Conservation (phyloP, 331 rosid genomes). For the Erythrophleum ivorense region DNA sequence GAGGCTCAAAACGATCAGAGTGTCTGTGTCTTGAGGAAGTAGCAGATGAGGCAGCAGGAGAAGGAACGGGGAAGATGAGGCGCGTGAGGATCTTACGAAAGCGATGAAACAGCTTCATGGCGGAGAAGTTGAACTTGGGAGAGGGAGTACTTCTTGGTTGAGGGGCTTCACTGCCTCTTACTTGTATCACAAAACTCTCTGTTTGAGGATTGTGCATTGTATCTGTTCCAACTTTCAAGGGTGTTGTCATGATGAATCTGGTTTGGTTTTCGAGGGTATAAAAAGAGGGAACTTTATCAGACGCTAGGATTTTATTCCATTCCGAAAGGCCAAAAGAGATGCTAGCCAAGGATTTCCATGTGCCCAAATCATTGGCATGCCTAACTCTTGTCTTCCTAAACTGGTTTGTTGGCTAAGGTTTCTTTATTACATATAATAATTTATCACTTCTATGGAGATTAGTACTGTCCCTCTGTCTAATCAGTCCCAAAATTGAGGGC, state of each 20-base stretch:
- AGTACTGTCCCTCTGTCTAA: neutral
- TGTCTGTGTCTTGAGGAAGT: conserved; percentile 41
- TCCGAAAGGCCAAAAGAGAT: neutral
- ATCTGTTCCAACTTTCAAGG: conserved; percentile 27
- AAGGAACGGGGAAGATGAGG: conserved; percentile 56
- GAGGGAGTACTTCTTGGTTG: neutral
- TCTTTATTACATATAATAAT: neutral
- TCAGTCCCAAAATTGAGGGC: neutral
- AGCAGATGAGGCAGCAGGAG: conserved; percentile 44
- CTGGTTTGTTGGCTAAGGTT: neutral
- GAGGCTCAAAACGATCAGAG: conserved; percentile 75
- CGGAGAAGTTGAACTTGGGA: conserved; percentile 56
- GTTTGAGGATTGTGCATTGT: conserved; percentile 27
- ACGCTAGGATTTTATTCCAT: neutral
- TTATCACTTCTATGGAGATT: neutral
- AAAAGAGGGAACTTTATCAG: neutral
- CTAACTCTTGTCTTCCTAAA: neutral
- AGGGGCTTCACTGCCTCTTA: neutral
- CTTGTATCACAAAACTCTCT: conserved; percentile 15
- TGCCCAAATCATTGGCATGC: conserved; percentile 7
- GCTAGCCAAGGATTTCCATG: neutral
- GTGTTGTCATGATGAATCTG: conserved; percentile 42
- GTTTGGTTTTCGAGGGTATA: conserved; percentile 20
- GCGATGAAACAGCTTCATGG: conserved; percentile 84
- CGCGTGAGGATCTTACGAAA: conserved; percentile 80